phyloP scores from a whole-genome alignment of 495 filamentous ascomycete genomes.

The Thozetella sp. region DNA sequence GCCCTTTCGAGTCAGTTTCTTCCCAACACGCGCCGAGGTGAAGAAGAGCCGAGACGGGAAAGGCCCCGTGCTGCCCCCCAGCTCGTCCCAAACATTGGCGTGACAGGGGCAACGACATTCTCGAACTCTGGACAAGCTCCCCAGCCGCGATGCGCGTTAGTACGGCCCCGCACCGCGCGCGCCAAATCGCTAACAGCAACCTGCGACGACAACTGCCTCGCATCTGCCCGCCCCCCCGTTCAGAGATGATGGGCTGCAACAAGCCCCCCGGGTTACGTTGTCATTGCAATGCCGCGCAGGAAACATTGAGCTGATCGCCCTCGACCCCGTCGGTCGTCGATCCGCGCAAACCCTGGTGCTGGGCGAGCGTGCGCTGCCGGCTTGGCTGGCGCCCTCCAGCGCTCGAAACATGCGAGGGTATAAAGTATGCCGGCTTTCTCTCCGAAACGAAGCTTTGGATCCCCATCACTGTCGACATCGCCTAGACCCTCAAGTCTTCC shows the following conservation, averaged over 20 bases:
- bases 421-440: background rate
- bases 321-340: background rate
- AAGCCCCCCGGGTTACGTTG: background rate
- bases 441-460: background rate
- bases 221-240: background rate
- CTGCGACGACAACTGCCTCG: conserved; percentile 17
- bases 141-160: conserved; percentile 9
- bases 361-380: background rate
- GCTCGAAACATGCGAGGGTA: background rate
- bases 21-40: background rate
- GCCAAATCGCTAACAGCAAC: conserved; percentile 9
- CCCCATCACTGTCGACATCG: background rate
- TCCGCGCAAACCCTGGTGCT: background rate
- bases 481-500: background rate
- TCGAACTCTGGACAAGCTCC: background rate
- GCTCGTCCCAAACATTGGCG: conserved; percentile 12
- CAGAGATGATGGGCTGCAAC: background rate
- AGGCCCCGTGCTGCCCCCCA: conserved; percentile 2
- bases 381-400: background rate
- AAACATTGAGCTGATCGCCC: background rate
- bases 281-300: background rate
- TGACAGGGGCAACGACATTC: conserved; percentile 7
- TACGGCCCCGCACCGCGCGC: background rate
- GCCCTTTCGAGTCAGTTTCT: background rate
- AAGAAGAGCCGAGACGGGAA: conserved; percentile 4